Percentiles rank a stretch among this genome's conserved stretches.
Evolutionary conservation across 83 land plant genomes (phyloP).

Genomic region (Thuja plicata): DNA sequence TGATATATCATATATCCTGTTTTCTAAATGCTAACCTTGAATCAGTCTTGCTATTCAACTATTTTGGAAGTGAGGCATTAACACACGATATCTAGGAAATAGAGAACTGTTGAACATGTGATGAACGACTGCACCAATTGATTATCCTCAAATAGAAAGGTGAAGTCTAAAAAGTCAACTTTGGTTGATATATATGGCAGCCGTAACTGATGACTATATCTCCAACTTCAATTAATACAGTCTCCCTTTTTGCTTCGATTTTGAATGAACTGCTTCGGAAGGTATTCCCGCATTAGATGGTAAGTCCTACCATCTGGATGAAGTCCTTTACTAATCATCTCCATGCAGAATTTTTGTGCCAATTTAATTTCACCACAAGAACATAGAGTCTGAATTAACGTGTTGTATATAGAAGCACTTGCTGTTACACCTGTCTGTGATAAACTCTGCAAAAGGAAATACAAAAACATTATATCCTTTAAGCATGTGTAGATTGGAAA

Average conservation of each 20-base stretch:
- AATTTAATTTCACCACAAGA: neutral
- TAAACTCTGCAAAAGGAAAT: conserved; percentile 5
- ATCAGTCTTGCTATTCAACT: neutral
- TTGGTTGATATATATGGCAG: neutral
- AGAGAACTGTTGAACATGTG: neutral
- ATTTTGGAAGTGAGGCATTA: neutral
- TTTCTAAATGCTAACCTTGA: neutral
- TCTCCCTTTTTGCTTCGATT: neutral
- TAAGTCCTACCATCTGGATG: neutral
- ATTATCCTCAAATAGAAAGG: neutral
- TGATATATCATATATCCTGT: neutral
- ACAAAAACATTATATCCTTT: neutral
- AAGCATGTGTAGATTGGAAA: neutral
- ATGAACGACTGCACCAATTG: neutral
- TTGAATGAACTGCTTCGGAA: neutral
- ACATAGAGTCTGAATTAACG: neutral
- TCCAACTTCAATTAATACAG: neutral
- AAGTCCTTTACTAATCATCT: neutral
- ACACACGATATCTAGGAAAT: neutral
- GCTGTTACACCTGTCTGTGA: conserved; percentile 25
- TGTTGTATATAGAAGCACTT: conserved; percentile 40
- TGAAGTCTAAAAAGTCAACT: neutral
- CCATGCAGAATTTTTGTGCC: conserved; percentile 15
- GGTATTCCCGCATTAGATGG: neutral
- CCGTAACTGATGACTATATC: neutral